phyloP scores from a whole-genome alignment of 495 filamentous ascomycete species.

The Lentithecium fluviatile region DNA sequence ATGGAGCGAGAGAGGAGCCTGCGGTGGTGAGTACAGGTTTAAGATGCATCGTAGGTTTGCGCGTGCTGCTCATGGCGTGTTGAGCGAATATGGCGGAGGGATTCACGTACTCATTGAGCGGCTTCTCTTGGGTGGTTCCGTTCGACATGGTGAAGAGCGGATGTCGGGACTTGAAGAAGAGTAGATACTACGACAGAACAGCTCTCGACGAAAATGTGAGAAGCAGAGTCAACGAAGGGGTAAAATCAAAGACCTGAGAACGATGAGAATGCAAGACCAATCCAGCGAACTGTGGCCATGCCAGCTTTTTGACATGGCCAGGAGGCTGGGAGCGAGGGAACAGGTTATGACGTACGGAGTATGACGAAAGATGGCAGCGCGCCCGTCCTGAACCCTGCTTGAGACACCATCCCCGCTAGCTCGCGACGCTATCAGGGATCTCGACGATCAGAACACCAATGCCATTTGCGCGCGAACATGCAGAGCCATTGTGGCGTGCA shows the following conservation, averaged over 20 bases:
- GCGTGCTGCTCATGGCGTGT: too few species aligned
- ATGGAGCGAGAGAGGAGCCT: constrained; percentile 51
- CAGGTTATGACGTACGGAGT: constrained; percentile 29
- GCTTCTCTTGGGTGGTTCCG: constrained; percentile 26
- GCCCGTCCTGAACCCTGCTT: constrained; percentile 9
- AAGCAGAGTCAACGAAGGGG: background rate
- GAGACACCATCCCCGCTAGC: constrained; percentile 15
- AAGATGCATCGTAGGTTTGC: background rate
- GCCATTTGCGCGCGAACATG: background rate
- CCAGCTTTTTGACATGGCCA: constrained; percentile 4
- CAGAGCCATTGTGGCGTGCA: background rate
- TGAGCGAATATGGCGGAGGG: background rate
- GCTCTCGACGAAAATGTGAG: background rate
- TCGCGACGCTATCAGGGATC: constrained; percentile 11
- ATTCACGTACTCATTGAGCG: constrained; percentile 42
- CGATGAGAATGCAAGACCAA: background rate
- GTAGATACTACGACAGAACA: background rate
- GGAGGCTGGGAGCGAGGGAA: constrained; percentile 26
- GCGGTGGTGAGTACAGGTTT: background rate
- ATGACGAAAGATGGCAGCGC: constrained; percentile 18
- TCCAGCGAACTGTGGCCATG: constrained; percentile 19
- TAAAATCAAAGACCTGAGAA: background rate
- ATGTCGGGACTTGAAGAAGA: background rate
- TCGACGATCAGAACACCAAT: constrained; percentile 17
- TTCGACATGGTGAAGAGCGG: constrained; percentile 23